Conservation (phyloP, 2,329 filamentous ascomycete species). For the Blastomyces silverae region DNA sequence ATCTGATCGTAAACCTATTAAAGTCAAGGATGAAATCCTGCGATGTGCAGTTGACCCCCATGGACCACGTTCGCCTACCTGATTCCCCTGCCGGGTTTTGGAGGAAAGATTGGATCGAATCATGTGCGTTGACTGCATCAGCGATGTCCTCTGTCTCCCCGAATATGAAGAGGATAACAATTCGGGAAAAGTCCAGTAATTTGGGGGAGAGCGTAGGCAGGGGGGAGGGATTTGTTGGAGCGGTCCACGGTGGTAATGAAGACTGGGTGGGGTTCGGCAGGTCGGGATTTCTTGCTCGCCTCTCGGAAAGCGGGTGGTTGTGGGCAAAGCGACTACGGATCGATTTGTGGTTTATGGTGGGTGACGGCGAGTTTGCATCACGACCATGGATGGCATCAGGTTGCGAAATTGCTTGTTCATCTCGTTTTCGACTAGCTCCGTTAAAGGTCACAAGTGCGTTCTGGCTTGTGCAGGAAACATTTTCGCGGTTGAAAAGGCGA, state of each 20-base stretch:
- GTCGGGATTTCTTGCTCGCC: conserved; percentile 10
- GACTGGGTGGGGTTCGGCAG: conserved; percentile 13
- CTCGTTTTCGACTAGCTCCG: conserved; percentile 40
- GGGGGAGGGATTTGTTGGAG: conserved; percentile 24
- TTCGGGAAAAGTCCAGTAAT: conserved; percentile 26
- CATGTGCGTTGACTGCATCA: conserved; percentile 21
- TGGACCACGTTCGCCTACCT: conserved; percentile 12
- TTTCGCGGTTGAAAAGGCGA: conserved; percentile 65
- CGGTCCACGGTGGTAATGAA: conserved; percentile 25
- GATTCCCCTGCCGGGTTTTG: conserved; percentile 13
- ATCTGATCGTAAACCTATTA: conserved; percentile 22
- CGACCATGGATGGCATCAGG: not conserved
- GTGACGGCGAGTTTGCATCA: conserved; percentile 14
- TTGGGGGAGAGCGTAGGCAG: conserved; percentile 18
- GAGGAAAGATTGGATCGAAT: conserved; percentile 20
- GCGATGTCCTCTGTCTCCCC: conserved; percentile 22
- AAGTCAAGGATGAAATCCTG: conserved; percentile 25
- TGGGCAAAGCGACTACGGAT: not conserved
- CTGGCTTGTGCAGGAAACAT: conserved; percentile 73
- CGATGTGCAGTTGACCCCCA: conserved; percentile 22
- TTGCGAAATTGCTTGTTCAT: not conserved
- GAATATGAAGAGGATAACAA: conserved; percentile 27
- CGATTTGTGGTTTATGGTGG: not conserved
- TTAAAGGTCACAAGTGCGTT: conserved; percentile 85
- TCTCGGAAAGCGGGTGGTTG: not conserved